phyloP scores from a whole-genome alignment of 2,329 filamentous ascomycete species.

The Chaetomium strumarium region DNA sequence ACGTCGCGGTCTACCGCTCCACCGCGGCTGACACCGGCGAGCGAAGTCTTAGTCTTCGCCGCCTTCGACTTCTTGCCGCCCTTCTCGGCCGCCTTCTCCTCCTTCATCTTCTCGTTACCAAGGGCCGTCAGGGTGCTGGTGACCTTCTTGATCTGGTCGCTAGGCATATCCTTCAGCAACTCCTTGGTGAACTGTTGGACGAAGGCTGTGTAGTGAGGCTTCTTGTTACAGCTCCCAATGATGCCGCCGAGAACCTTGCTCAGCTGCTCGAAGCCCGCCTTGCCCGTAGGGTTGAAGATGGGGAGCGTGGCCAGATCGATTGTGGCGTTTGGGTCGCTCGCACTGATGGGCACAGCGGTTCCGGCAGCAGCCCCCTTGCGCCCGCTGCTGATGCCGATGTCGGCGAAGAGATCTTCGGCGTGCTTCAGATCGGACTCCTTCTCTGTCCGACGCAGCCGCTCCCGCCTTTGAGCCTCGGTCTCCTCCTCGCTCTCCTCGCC shows the following conservation, averaged over 20 bases:
- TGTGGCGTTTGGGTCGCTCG: slow-evolving; percentile 67
- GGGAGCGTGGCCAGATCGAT: slow-evolving; percentile 75
- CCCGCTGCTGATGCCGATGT: slow-evolving; percentile 66
- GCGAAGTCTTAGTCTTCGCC: slow-evolving; percentile 84
- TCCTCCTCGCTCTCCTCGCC: slow-evolving; percentile 61
- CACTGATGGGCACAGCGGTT: slow-evolving; percentile 62
- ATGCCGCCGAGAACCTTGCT: slow-evolving; percentile 75
- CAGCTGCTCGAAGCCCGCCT: slow-evolving; percentile 76
- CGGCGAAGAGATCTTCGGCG: slow-evolving; percentile 85
- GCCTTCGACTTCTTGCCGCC: slow-evolving; percentile 96
- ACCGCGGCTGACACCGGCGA: slow-evolving; percentile 58
- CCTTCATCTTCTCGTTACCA: slow-evolving; percentile 96
- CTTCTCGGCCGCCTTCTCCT: slow-evolving; percentile 93
- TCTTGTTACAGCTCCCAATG: slow-evolving; percentile 69
- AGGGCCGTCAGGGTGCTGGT: slow-evolving; percentile 81
- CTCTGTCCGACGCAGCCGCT: slow-evolving; percentile 71
- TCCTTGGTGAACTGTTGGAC: slow-evolving; percentile 86
- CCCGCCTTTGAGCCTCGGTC: slow-evolving; percentile 64
- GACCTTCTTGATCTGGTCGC: slow-evolving; percentile 95
- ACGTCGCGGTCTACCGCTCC: slow-evolving; percentile 53
- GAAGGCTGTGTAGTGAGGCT: slow-evolving; percentile 85
- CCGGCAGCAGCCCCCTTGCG: slow-evolving; percentile 63
- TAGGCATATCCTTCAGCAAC: slow-evolving; percentile 78
- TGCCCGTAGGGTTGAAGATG: slow-evolving; percentile 84
- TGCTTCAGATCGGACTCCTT: slow-evolving; percentile 84